These are phyloP conservation scores for Chalciporus chontae DNA, from an alignment of 768 basidiomycete species.

Conservation along the genomic window DNA sequence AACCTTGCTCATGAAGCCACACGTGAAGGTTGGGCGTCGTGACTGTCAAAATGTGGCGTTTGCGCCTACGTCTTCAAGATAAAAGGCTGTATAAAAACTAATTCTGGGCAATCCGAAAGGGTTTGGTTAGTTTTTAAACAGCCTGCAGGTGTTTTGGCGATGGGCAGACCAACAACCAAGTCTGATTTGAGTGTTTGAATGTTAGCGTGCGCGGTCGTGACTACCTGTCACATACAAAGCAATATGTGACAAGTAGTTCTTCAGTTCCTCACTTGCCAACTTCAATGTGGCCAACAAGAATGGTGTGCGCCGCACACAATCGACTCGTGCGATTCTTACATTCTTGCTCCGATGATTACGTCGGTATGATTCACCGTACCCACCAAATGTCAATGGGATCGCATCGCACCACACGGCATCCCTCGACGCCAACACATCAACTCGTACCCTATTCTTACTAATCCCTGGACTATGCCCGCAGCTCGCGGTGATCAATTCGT, in stretches of 20 bases:
- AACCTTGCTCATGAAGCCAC: constrained; percentile 56
- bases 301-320: not conserved
- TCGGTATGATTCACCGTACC: not conserved
- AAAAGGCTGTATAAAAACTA: not conserved
- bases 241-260: not conserved
- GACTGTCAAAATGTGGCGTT: not conserved
- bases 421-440: not conserved
- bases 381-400: not conserved
- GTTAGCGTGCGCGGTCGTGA: constrained; percentile 12
- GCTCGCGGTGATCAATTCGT: too few relatives aligned
- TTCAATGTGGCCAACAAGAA: too few relatives aligned
- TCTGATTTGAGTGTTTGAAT: not conserved
- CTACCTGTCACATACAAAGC: constrained; percentile 2
- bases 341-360: not conserved
- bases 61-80: not conserved
- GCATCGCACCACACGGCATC: not conserved
- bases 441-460: too few relatives aligned
- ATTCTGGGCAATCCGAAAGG: too few relatives aligned
- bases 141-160: too few relatives aligned
- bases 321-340: too few relatives aligned
- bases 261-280: too few relatives aligned
- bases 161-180: too few relatives aligned
- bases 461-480: too few relatives aligned
- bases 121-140: not conserved
- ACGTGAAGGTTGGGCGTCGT: not conserved